Evolutionary conservation across 2,329 filamentous ascomycete genomes (phyloP).

Genomic region (Xylariaceae sp.): DNA sequence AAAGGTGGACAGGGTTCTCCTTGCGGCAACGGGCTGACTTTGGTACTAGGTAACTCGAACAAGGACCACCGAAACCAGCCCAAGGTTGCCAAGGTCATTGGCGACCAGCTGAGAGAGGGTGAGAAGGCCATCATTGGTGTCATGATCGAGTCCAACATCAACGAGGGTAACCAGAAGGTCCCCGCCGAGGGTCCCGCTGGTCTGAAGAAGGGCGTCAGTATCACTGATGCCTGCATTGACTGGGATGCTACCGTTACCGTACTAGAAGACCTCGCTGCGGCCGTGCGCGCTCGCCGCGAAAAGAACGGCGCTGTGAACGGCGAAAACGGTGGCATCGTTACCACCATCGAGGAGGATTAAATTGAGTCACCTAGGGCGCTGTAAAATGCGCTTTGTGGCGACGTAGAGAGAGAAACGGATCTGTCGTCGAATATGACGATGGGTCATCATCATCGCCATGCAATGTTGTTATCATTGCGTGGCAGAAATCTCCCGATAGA

Average conservation of each 20-base stretch:
- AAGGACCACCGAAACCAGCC: conserved; percentile 98
- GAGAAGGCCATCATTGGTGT: conserved; percentile 88
- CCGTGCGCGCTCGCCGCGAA: conserved; percentile 69
- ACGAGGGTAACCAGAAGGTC: conserved; percentile 85
- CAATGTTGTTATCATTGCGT: neutral
- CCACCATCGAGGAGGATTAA: conserved; percentile 49
- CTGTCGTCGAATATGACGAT: neutral
- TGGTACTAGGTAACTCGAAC: conserved; percentile 72
- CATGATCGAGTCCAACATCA: conserved; percentile 98
- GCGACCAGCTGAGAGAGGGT: conserved; percentile 79
- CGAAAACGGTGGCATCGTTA: conserved; percentile 34
- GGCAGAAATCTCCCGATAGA: neutral
- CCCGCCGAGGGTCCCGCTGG: conserved; percentile 71
- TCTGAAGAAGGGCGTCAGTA: conserved; percentile 85
- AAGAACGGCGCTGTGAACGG: conserved; percentile 36
- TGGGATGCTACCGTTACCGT: conserved; percentile 82
- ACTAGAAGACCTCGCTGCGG: conserved; percentile 79
- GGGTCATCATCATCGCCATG: neutral
- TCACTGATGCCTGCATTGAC: conserved; percentile 93
- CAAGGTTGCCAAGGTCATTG: conserved; percentile 76
- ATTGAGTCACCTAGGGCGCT: neutral
- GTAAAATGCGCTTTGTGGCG: neutral
- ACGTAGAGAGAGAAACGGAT: neutral
- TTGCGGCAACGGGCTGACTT: conserved; percentile 13
- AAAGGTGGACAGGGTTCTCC: too few relatives aligned